Conservation (phyloP, 441 rosid genomes). For the Cnidoscolus chayamansa region DNA sequence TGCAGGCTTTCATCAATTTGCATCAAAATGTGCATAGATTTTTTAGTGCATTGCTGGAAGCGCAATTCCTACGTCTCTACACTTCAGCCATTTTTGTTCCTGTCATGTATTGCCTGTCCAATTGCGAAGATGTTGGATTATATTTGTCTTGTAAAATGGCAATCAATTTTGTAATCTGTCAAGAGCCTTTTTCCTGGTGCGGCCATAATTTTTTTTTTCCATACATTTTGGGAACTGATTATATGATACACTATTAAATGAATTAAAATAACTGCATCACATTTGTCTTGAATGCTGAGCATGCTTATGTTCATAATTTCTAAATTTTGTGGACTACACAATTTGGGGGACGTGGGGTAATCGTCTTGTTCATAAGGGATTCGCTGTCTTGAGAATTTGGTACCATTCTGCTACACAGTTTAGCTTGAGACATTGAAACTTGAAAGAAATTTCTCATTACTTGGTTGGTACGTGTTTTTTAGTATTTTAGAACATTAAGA, state of each 20-base stretch:
- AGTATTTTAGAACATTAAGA: too few relatives aligned
- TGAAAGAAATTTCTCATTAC: too few relatives aligned
- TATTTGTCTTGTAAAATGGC: background rate
- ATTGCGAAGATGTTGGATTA: background rate
- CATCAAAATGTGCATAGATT: background rate
- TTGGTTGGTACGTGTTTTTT: too few relatives aligned
- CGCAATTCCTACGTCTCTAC: background rate
- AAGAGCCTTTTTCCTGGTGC: background rate
- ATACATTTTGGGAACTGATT: background rate
- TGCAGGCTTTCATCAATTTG: background rate
- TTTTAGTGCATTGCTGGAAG: slow-evolving; percentile 6
- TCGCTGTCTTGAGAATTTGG: too few relatives aligned
- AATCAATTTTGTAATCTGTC: slow-evolving; percentile 7
- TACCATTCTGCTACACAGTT: too few relatives aligned
- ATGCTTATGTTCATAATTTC: too few relatives aligned
- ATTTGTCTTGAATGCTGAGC: too few relatives aligned
- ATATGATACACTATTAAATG: background rate
- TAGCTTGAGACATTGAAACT: too few relatives aligned
- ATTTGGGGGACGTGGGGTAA: too few relatives aligned
- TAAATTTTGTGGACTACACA: too few relatives aligned
- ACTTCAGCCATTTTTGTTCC: background rate
- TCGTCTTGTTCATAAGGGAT: too few relatives aligned
- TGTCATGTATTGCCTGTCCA: background rate
- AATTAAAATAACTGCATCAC: too few relatives aligned
- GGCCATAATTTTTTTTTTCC: background rate